Conservation (phyloP, 2,329 filamentous ascomycete genomes). For the Fusarium temperatum region DNA sequence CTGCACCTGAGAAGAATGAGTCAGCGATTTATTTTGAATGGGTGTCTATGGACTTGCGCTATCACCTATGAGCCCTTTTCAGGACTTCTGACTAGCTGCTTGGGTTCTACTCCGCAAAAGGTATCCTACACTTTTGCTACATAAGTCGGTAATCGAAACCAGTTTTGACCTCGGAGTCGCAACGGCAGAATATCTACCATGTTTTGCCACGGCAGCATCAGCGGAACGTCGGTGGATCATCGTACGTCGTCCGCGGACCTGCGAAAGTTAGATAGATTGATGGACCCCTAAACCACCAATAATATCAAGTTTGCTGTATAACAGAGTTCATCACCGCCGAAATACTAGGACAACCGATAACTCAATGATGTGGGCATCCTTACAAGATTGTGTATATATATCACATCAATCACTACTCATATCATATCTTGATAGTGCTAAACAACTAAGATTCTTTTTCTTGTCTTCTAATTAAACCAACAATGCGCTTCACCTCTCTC, state of each 20-base stretch:
- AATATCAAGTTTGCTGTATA: neutral
- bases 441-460: neutral
- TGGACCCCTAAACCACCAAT: neutral
- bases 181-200: neutral
- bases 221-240: neutral
- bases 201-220: rapidly evolving
- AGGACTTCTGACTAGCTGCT: rapidly evolving
- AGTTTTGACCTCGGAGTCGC: rapidly evolving
- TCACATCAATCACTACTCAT: too few species aligned
- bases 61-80: rapidly evolving
- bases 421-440: too few species aligned
- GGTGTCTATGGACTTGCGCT: neutral
- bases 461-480: too few species aligned
- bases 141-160: rapidly evolving
- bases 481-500: neutral
- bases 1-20: neutral
- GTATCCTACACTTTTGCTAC: rapidly evolving
- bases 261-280: neutral
- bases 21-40: neutral
- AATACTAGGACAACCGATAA: rapidly evolving
- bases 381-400: neutral
- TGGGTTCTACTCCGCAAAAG: rapidly evolving
- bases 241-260: neutral
- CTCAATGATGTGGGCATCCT: neutral
- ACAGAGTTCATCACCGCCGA: neutral